phyloP scores from a whole-genome alignment of 164 flowering plant genomes.

The Magnolia sinica region DNA sequence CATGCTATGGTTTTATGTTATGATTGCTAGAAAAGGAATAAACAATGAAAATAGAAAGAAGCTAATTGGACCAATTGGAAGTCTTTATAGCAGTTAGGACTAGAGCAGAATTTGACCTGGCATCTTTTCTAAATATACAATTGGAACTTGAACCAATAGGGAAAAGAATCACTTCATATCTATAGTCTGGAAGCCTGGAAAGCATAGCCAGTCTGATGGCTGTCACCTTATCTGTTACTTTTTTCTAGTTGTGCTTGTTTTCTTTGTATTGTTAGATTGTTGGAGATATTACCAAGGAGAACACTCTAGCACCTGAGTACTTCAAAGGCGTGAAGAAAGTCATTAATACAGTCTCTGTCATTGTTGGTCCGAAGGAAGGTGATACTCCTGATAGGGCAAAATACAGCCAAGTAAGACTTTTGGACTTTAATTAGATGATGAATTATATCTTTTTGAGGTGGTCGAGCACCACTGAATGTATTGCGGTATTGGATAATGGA shows the following conservation, averaged over 20 bases:
- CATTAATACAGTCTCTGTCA: slow-evolving; percentile 86
- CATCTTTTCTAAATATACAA: no score
- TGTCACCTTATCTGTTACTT: not conserved
- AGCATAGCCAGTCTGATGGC: not conserved
- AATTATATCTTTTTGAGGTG: not conserved
- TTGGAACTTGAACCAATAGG: no score
- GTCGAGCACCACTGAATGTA: not conserved
- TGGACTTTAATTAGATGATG: not conserved
- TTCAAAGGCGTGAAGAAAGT: slow-evolving; percentile 90
- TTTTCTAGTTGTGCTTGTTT: not conserved
- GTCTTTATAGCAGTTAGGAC: no score
- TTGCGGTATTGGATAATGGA: not conserved
- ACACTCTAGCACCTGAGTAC: slow-evolving; percentile 62
- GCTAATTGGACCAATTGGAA: not conserved
- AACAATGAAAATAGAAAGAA: not conserved
- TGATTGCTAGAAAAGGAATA: not conserved
- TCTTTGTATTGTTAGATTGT: slow-evolving; percentile 45
- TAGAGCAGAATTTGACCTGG: no score
- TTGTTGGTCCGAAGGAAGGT: slow-evolving; percentile 97
- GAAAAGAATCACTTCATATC: not conserved
- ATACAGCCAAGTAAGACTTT: slow-evolving; percentile 76
- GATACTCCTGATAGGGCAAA: slow-evolving; percentile 96
- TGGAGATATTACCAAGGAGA: slow-evolving; percentile 85
- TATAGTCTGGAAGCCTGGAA: not conserved
- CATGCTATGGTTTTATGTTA: no score